Conservation (phyloP, 306 rosid species). For the Vigna reflexopilosa region DNA sequence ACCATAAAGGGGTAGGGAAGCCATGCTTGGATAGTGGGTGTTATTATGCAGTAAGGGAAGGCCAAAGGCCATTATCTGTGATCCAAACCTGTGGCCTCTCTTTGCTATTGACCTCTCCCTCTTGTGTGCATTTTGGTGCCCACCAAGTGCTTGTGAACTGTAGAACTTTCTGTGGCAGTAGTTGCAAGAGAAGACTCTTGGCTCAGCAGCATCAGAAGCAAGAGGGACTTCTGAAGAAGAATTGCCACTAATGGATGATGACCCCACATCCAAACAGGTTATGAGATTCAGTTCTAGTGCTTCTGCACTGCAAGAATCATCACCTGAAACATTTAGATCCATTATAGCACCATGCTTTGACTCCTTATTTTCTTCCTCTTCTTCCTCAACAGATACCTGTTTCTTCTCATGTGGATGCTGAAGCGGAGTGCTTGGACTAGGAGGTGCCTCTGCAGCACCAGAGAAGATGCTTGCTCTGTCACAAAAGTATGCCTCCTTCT, state of each 20-base stretch:
- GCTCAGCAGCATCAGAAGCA: conserved; percentile 50
- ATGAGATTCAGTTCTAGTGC: conserved; percentile 63
- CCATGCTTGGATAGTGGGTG: conserved; percentile 53
- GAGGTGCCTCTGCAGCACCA: conserved; percentile 49
- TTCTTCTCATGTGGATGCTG: conserved; percentile 57
- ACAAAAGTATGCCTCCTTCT: conserved; percentile 34
- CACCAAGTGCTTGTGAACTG: conserved; percentile 94
- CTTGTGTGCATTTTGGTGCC: conserved; percentile 96
- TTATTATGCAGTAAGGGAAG: conserved; percentile 53
- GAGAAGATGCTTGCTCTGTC: conserved; percentile 30
- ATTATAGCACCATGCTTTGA: conserved; percentile 42
- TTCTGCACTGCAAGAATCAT: conserved; percentile 37
- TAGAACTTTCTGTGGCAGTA: conserved; percentile 89
- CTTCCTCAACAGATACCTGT: conserved; percentile 47
- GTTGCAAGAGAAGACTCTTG: conserved; percentile 80
- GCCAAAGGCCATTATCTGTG: conserved; percentile 61
- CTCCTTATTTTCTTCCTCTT: conserved; percentile 47
- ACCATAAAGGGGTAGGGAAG: conserved; percentile 76
- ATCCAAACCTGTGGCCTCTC: conserved; percentile 65
- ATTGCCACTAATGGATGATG: conserved; percentile 32
- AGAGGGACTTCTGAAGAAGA: conserved; percentile 44
- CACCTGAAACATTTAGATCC: conserved; percentile 58
- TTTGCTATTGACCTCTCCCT: conserved; percentile 85
- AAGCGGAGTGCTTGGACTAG: conserved; percentile 63
- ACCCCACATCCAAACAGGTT: conserved; percentile 53